Conservation (phyloP, 2,329 filamentous ascomycete species). For the Raffaelea ambrosiae region DNA sequence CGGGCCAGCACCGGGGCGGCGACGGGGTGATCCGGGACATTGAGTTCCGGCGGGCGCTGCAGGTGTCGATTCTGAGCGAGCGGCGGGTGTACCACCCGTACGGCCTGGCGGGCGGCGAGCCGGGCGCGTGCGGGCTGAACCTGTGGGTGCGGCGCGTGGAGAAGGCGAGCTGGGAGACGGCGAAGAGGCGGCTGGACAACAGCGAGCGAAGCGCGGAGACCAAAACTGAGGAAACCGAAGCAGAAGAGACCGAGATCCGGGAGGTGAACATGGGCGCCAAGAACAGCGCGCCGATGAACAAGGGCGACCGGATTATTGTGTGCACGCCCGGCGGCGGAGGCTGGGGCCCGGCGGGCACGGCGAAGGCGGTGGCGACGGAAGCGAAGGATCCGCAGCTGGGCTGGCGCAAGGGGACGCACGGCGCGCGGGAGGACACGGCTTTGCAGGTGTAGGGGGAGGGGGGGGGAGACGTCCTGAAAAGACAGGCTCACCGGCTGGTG, state of each 20-base stretch:
- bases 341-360: constrained; percentile 56
- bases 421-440: constrained; percentile 48
- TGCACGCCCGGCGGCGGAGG: constrained; percentile 72
- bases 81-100: constrained; percentile 70
- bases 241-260: constrained; percentile 41
- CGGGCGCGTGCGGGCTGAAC: constrained; percentile 72
- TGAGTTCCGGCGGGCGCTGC: constrained; percentile 69
- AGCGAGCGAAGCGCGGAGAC: constrained; percentile 14
- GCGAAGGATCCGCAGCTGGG: constrained; percentile 42
- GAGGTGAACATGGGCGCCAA: constrained; percentile 69
- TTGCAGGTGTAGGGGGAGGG: constrained; percentile 37
- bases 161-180: constrained; percentile 42
- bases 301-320: constrained; percentile 70
- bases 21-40: constrained; percentile 73
- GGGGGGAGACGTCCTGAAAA: not conserved
- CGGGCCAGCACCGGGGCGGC: constrained; percentile 60
- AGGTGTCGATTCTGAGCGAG: constrained; percentile 73
- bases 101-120: constrained; percentile 73
- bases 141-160: constrained; percentile 73
- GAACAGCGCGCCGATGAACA: constrained; percentile 68
- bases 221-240: constrained; percentile 12
- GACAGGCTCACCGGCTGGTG: no score
- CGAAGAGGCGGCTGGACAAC: constrained; percentile 28
- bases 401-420: constrained; percentile 50
- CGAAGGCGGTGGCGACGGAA: constrained; percentile 37